Evolutionary conservation across 1,139 yeast genomes (phyloP).

Genomic region (Scheffersomyces titani): DNA sequence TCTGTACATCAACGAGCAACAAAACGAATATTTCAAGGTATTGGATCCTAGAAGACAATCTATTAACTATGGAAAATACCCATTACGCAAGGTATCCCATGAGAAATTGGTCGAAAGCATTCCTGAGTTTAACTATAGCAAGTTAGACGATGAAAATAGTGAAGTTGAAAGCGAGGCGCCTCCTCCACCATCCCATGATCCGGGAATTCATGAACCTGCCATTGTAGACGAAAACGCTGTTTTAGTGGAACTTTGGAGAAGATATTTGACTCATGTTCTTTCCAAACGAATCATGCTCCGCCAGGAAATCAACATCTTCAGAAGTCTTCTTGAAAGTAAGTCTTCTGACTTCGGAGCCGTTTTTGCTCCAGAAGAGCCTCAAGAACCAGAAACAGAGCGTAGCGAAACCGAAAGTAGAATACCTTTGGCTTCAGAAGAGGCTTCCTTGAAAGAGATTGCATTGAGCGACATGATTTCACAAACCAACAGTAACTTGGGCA

Average conservation of each 20-base stretch:
- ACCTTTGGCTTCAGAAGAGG: neutral
- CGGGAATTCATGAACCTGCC: neutral
- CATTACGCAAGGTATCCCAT: neutral
- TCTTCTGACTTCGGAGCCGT: neutral
- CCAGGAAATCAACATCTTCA: slow-evolving; percentile 43
- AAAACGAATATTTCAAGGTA: slow-evolving; percentile 15
- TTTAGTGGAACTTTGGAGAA: slow-evolving; percentile 36
- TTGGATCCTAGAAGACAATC: neutral
- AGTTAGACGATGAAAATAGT: slow-evolving; percentile 13
- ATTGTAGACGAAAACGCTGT: slow-evolving; percentile 1
- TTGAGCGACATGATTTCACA: neutral
- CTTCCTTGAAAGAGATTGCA: neutral
- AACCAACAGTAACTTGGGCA: neutral
- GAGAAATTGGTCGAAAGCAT: neutral
- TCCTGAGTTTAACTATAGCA: neutral
- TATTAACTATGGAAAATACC: slow-evolving; percentile 3
- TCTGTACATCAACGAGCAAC: slow-evolving; percentile 33
- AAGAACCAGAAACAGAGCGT: neutral
- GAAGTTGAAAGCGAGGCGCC: slow-evolving; percentile 26
- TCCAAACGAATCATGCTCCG: slow-evolving; percentile 41
- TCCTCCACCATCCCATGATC: slow-evolving; percentile 28
- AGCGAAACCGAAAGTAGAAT: neutral
- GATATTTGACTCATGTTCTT: slow-evolving; percentile 38
- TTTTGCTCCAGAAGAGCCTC: neutral
- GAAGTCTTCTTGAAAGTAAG: slow-evolving; percentile 22